A percentile compares a stretch with the other conserved stretches of the same genome.
These are phyloP conservation scores for Entoloma clypeatum DNA, from an alignment of 1,284 basidiomycete genomes.

Conservation along the genomic window DNA sequence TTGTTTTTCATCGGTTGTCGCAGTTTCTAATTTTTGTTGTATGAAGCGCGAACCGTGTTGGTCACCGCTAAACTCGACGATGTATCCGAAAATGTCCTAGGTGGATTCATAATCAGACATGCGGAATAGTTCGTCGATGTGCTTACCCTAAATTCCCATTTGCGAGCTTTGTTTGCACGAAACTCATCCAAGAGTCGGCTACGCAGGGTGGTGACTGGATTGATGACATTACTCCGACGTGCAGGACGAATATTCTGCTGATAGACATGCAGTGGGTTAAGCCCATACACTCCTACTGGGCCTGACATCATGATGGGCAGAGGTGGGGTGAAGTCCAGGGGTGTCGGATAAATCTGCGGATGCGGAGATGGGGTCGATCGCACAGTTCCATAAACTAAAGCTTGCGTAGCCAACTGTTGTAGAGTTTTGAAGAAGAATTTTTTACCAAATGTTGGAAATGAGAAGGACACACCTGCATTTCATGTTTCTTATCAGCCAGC, in stretches of 20 bases:
- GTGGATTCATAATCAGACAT: slow-evolving; percentile 12
- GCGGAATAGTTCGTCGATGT: neutral
- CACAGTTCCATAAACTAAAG: slow-evolving; percentile 37
- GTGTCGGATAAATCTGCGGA: slow-evolving; percentile 37
- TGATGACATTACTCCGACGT: slow-evolving; percentile 37
- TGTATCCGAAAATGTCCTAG: slow-evolving; percentile 82
- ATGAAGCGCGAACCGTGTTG: slow-evolving; percentile 93
- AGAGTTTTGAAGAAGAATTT: slow-evolving; percentile 38
- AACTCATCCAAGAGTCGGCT: slow-evolving; percentile 83
- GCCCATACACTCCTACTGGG: slow-evolving; percentile 39
- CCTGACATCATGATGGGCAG: slow-evolving; percentile 46
- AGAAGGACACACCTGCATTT: slow-evolving; percentile 46
- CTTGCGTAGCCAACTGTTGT: slow-evolving; percentile 44
- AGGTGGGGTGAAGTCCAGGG: slow-evolving; percentile 48
- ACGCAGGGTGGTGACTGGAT: slow-evolving; percentile 41
- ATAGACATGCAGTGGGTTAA: slow-evolving; percentile 37
- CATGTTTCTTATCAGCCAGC: slow-evolving; percentile 55
- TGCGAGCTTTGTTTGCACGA: slow-evolving; percentile 71
- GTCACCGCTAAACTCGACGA: slow-evolving; percentile 93
- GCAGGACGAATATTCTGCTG: slow-evolving; percentile 37
- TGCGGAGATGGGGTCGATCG: slow-evolving; percentile 41
- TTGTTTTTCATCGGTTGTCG: slow-evolving; percentile 75
- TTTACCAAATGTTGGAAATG: slow-evolving; percentile 13
- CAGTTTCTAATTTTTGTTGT: slow-evolving; percentile 79
- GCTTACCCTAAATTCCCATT: slow-evolving; percentile 77